Evolutionary conservation across 345 rosid species (phyloP).

Genomic region (Corymbia maculata): DNA sequence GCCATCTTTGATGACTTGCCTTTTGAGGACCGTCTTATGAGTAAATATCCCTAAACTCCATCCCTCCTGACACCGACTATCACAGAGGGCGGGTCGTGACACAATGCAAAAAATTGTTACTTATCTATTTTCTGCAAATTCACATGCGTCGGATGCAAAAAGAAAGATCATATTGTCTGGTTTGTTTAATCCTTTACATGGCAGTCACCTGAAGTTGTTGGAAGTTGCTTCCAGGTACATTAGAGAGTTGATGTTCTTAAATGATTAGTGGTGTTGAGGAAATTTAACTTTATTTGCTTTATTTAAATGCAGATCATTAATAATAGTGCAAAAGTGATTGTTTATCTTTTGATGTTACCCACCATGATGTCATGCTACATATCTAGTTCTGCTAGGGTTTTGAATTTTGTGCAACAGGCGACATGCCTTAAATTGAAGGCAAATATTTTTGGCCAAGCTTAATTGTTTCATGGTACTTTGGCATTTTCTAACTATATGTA

Average conservation of each 20-base stretch:
- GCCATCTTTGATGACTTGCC: too few relatives aligned
- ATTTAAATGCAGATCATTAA: neutral
- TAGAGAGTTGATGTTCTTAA: neutral
- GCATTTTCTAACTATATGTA: neutral
- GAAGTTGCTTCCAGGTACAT: constrained; percentile 80
- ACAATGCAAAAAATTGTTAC: neutral
- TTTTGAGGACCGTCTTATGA: too few relatives aligned
- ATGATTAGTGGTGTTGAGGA: neutral
- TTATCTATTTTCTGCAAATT: constrained; percentile 20
- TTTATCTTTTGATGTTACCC: neutral
- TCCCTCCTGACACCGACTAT: too few relatives aligned
- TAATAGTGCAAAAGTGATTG: neutral
- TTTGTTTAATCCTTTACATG: constrained; percentile 88
- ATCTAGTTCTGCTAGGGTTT: neutral
- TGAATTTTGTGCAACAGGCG: neutral
- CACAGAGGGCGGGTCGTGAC: too few relatives aligned
- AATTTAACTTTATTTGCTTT: neutral
- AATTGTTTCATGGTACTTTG: neutral
- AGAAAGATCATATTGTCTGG: constrained; percentile 85
- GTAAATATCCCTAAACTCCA: too few relatives aligned
- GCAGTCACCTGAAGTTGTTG: constrained; percentile 82
- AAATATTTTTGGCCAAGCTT: neutral
- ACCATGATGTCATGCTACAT: neutral
- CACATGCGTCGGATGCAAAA: constrained; percentile 21
- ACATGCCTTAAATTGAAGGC: neutral